Evolutionary conservation across 1,139 yeast species (phyloP).

Genomic region (Keqinozyma sinolaborantium): DNA sequence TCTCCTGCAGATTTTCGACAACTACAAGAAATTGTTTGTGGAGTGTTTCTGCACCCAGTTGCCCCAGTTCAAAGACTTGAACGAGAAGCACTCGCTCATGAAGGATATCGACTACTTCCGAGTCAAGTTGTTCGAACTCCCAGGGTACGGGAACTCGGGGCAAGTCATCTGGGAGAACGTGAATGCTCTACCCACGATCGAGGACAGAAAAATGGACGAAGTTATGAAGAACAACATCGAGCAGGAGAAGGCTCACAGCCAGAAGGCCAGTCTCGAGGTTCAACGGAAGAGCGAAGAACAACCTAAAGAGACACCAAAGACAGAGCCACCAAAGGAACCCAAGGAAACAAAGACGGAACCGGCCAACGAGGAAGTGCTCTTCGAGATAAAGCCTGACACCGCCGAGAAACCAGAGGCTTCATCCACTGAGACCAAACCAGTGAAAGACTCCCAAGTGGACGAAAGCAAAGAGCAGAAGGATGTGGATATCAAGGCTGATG

Average conservation of each 20-base stretch:
- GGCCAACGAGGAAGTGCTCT: no score
- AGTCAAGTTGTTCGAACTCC: slow-evolving; percentile 53
- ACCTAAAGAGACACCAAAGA: slow-evolving; percentile 2
- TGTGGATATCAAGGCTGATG: no score
- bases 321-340: slow-evolving; percentile 3
- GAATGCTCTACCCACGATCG: slow-evolving; percentile 50
- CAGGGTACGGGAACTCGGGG: slow-evolving; percentile 67
- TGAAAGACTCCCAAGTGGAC: no score
- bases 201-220: slow-evolving; percentile 46
- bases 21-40: slow-evolving; percentile 53
- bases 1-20: slow-evolving; percentile 56
- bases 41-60: slow-evolving; percentile 52
- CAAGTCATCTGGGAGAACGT: slow-evolving; percentile 66
- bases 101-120: slow-evolving; percentile 65
- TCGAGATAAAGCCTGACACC: no score
- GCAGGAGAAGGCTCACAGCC: slow-evolving; percentile 7
- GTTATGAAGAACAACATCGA: slow-evolving; percentile 41
- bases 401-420: no score
- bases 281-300: slow-evolving; percentile 1
- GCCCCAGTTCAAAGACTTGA: slow-evolving; percentile 49
- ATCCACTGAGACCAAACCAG: no score
- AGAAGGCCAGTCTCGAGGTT: slow-evolving; percentile 1
- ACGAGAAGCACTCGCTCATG: slow-evolving; percentile 51
- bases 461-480: no score
- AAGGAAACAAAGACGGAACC: slow-evolving; percentile 6